Conservation (phyloP, 2,329 filamentous ascomycete species). For the Aspergillus clavatus region DNA sequence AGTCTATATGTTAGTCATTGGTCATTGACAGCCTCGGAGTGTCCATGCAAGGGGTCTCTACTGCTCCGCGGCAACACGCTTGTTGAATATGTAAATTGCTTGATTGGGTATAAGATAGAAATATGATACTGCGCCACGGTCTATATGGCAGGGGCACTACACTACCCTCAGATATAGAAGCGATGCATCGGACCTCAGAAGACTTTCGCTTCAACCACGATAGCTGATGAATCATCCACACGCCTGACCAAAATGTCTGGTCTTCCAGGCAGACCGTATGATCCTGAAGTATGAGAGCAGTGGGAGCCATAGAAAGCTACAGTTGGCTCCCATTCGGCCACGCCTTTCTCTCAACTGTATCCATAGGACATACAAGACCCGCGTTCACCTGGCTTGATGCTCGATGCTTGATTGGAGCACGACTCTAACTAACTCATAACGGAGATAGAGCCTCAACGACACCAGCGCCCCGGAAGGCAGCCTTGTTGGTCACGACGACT, state of each 20-base stretch:
- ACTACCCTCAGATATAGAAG: neutral
- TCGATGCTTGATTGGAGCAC: too few species aligned
- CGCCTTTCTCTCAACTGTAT: too few species aligned
- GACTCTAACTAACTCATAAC: conserved; percentile 24
- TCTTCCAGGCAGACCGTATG: too few species aligned
- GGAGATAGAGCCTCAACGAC: conserved; percentile 52
- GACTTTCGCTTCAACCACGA: neutral
- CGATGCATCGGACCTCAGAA: neutral
- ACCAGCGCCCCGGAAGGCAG: conserved; percentile 59
- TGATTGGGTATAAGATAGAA: conserved; percentile 15
- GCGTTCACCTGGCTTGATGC: neutral
- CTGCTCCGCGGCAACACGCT: too few species aligned
- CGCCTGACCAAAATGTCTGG: too few species aligned
- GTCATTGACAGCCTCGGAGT: too few species aligned
- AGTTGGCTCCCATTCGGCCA: too few species aligned
- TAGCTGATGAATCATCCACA: conserved; percentile 1
- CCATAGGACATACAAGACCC: too few species aligned
- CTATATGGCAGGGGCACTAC: neutral
- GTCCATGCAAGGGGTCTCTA: too few species aligned
- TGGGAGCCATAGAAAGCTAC: too few species aligned
- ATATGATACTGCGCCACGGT: neutral
- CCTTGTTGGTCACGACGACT: conserved; percentile 58
- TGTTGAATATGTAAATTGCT: conserved; percentile 1
- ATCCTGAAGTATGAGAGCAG: too few species aligned
- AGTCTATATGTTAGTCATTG: too few species aligned